Base-by-base conservation (phyloP, 768 basidiomycete genomes). In the Auricularia auricula-judae region DNA sequence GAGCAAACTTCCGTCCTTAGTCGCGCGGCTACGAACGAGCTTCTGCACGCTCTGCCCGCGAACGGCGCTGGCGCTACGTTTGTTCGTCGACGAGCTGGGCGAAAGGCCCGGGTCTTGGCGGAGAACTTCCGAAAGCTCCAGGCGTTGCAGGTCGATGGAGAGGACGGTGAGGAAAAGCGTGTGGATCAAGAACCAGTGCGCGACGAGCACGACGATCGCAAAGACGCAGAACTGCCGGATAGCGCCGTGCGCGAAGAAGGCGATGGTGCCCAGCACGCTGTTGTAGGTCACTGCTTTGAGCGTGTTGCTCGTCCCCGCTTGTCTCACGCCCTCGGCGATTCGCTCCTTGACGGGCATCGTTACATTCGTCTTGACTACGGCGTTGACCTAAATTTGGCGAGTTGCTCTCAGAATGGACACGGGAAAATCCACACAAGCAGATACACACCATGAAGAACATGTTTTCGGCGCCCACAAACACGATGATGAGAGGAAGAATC, bases 181-280 rank as follows among this genome's bases (percentile, higher is more conserved):
- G 71, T 97, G 92, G 16, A 96, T 88, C 66, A 98, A 81, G 77
- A 95, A 96, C 93, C 93, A 98, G 73, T 98, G 95, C 16, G 93
- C 94, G 36, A 98, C 89, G 23, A 98, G 81, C 11, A 98, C 93
- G 29, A 98, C 93, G 54, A 93, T 87, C 0, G 93, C 93, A 72
- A 98, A 98, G 3, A 86, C 81, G 74, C 94, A 96, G 71, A 98
- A 96, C 70, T 98, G 93, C 44, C 90, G 84, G 42, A 95, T 91
- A 1, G 91, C 88, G 53, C 91, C 89, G 16, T 80, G 82, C 54
- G 88, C 82, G 70, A 90, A 84, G 56, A 86, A 77, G 16, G 88
- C 88, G 60, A 93, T 86, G 66, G 87, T 73, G 3, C 88, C 87
- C 4, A 96, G 82, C 62, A 95, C 85, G 36, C 79, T 71, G 71